Conservation (phyloP, 1,284 basidiomycete species). For the Cryptococcus amylolentus region DNA sequence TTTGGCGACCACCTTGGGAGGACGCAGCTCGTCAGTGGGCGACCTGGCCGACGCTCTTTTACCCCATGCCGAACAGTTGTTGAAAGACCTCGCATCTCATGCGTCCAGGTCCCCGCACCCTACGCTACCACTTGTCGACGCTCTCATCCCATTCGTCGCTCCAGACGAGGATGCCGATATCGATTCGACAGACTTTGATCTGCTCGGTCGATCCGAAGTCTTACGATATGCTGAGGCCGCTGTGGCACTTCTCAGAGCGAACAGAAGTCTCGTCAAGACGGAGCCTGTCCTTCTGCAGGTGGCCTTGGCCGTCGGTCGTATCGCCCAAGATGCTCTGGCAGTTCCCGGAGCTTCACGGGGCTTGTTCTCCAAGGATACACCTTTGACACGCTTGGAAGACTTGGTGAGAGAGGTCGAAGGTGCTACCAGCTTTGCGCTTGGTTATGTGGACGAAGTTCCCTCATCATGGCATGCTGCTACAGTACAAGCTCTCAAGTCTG, state of each 20-base stretch:
- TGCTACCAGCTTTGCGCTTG: constrained; percentile 65
- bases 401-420: constrained; percentile 59
- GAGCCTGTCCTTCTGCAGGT: constrained; percentile 24
- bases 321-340: constrained; percentile 52
- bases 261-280: constrained; percentile 60
- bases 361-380: constrained; percentile 54
- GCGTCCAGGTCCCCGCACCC: constrained; percentile 55
- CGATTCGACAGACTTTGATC: constrained; percentile 49
- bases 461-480: constrained; percentile 56
- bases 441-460: constrained; percentile 51
- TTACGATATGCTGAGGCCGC: constrained; percentile 63
- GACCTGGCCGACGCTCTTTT: constrained; percentile 23
- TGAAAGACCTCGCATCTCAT: constrained; percentile 18
- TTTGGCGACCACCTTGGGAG: constrained; percentile 24
- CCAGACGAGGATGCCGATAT: neutral
- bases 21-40: constrained; percentile 6
- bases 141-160: constrained; percentile 43
- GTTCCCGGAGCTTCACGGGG: constrained; percentile 55
- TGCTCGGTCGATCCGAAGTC: constrained; percentile 53
- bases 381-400: constrained; percentile 50
- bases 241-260: constrained; percentile 59
- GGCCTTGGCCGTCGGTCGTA: constrained; percentile 38
- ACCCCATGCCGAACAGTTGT: constrained; percentile 17
- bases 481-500: constrained; percentile 45
- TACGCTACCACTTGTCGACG: constrained; percentile 62